Evolutionary conservation across 1,284 basidiomycete species (phyloP), one percentile per base, ranked within the genome.

Genomic region (Meira nashicola): DNA sequence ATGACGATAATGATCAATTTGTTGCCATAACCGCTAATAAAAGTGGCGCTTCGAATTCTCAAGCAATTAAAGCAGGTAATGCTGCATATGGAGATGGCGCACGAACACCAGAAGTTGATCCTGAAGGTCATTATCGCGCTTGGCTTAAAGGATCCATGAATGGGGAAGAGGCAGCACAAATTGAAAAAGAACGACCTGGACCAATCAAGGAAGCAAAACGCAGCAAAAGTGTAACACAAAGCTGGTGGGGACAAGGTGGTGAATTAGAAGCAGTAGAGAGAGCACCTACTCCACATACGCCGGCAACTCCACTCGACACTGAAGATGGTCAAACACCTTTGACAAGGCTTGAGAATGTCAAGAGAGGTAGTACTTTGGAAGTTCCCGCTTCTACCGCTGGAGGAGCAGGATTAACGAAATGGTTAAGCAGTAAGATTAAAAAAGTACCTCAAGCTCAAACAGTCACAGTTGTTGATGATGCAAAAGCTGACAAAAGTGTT

Each of bases 221-320:
- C 17, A 48, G 25, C 21, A 48, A 48, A 23, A 48, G 46, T 23
- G 46, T 23, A 4, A 48, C 46, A 23, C 14, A 48, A 25, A 48
- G 46, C 25, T 48, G 46, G 46, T 48, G 46, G 46, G 46, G 46
- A 17, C 2, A 21, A 23, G 46, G 46, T 17, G 46, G 46, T 3
- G 28, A 33, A 48, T 21, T n/a, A 7, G 25, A 48, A 23, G 21
- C 46, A 48, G 46, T 15, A 14, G 38, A 53, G 6, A 53, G 25
- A 14, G 38, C 51, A 8, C 51, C 14, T 2, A 39, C 14, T 14
- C 51, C 51, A 19, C 12, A 17, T 8, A 52, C n/a, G 15, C 19
- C 54, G 37, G 21, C 54, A 5, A 48, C 38, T 21, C 43, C 28
- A 33, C 28, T 21, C 41, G 41, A 15, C 10, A 43, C 19, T 3